Evolutionary conservation across 495 filamentous ascomycete genomes (phyloP).

Genomic region (Oleoguttula mirabilis): DNA sequence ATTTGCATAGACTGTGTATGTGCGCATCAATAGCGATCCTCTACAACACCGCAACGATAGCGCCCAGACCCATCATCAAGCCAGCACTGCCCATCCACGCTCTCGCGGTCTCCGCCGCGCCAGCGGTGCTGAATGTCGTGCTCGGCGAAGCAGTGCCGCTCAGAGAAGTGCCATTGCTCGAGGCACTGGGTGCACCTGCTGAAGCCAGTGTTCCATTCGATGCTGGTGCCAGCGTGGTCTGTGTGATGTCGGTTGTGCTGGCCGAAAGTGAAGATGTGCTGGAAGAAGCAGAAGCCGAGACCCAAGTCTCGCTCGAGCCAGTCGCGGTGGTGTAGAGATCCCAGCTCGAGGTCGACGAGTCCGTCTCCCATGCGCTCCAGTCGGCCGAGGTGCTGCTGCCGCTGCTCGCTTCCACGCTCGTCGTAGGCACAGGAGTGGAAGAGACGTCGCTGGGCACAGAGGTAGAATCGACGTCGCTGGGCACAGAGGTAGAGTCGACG

Average conservation of each 20-base stretch:
- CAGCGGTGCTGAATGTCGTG: not conserved
- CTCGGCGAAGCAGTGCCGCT: not conserved
- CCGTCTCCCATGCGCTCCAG: constrained; percentile 4
- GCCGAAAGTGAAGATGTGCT: not conserved
- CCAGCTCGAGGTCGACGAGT: constrained; percentile 3
- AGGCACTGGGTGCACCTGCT: not conserved
- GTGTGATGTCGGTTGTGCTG: not conserved
- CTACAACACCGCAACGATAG: constrained; percentile 1
- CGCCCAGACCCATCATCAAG: constrained; percentile 1
- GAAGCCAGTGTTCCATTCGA: not conserved
- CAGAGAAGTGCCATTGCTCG: not conserved
- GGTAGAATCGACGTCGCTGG: not conserved
- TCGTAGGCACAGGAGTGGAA: too few relatives aligned
- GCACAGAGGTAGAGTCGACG: not conserved
- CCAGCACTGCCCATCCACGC: constrained; percentile 4
- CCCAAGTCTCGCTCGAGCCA: not conserved
- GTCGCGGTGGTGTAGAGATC: constrained; percentile 8
- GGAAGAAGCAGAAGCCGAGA: not conserved
- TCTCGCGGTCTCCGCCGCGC: constrained; percentile 1
- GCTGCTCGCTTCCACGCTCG: not conserved
- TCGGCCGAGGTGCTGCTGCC: not conserved
- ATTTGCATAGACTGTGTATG: too few relatives aligned
- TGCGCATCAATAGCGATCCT: too few relatives aligned
- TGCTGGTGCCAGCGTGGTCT: not conserved
- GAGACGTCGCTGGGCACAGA: too few relatives aligned